Evolutionary conservation across 1,139 yeast genomes (phyloP), one percentile per base, ranked within the genome.

Genomic region (Yamadazyma atmosphaerica): DNA sequence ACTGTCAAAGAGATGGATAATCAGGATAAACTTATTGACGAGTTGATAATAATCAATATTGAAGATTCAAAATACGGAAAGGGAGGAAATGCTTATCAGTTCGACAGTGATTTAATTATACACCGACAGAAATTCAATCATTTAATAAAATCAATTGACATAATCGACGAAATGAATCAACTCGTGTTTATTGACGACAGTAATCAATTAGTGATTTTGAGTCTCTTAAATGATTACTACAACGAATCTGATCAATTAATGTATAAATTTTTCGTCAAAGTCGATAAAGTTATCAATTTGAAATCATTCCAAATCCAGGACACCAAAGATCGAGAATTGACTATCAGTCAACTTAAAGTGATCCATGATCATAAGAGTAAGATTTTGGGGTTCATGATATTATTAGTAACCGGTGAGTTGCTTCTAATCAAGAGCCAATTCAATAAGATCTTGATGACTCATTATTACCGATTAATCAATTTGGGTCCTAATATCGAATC

Each of bases 91-190:
- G 60, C 50, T 18, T 58, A 60, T 35, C 52, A 52, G 15, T 68
- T 72, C 40, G 72, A 66, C 39, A 65, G 68, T 38, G 77, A 72
- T 44, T 44, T 58, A 34, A 59, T 71, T 21, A 49, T 68, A 8
- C 71, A 76, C 75, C 61, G 69, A 38, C 65, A 68, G 39, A 60
- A 62, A 42, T 63, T 72, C 42, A 57, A 61, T 32, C 59, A 56
- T 33, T 43, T 50, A 13, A 57, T 69, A 26, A 36, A 65, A 16
- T 49, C 50, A 17, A 49, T 58, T 36, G 64, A 63, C 15, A 42
- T 58, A 2, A 36, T 39, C n/a, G 40, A 35, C 7, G 31, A 28
- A 14, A 10, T 9, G 4, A 43, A 40, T 41, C 46, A 54, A 35
- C 51, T 61, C 32, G 50, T 69, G 13, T 49, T 68, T 1, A 42